Conservation (phyloP, 2,329 filamentous ascomycete species). For the Aspergillus arachidicola region DNA sequence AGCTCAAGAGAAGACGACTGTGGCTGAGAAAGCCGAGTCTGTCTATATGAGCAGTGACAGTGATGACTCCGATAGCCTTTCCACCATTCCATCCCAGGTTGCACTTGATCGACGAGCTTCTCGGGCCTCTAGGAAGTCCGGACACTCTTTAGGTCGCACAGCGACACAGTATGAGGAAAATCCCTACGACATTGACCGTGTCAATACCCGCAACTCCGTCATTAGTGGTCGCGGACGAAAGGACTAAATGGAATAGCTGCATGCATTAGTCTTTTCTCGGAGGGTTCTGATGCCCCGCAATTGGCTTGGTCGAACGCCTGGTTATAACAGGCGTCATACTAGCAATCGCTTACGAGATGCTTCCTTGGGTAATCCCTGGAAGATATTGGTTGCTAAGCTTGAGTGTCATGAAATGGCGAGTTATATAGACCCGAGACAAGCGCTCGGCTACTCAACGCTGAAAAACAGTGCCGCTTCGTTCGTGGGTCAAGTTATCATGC, state of each 20-base stretch:
- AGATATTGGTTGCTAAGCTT: not conserved
- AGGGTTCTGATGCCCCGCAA: not conserved
- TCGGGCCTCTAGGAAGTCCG: slow-evolving; percentile 5
- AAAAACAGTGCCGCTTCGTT: not conserved
- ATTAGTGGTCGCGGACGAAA: not conserved
- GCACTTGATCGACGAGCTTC: slow-evolving; percentile 1
- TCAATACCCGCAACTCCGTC: slow-evolving; percentile 10
- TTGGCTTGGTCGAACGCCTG: not conserved
- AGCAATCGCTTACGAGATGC: not conserved
- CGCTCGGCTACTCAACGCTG: not conserved
- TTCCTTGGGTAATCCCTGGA: not conserved
- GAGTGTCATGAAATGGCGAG: not conserved
- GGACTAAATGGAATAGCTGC: not conserved
- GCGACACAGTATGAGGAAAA: slow-evolving; percentile 15
- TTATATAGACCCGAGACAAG: not conserved
- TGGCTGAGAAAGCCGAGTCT: not conserved
- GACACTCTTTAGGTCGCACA: not conserved
- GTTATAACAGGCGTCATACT: not conserved
- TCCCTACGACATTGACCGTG: slow-evolving; percentile 14
- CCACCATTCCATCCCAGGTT: not conserved
- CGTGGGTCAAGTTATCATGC: not conserved
- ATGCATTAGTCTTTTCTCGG: not conserved
- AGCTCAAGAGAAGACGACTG: not conserved
- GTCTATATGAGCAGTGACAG: not conserved
- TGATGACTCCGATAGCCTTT: slow-evolving; percentile 1